Conservation (phyloP, 495 filamentous ascomycete genomes). For the Penicillium diatomitis region DNA sequence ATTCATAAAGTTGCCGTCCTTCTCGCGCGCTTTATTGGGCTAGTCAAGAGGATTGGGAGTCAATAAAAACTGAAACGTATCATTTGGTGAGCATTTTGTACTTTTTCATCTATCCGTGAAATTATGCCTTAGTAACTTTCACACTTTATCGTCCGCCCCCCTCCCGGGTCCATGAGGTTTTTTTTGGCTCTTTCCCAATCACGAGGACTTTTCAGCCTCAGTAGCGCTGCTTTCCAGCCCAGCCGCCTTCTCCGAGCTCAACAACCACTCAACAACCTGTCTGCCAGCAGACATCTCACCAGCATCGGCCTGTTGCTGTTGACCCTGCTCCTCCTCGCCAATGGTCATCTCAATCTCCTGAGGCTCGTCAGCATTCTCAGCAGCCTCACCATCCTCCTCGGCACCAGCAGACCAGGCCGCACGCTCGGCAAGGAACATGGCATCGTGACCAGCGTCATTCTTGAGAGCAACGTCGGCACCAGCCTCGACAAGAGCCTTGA, state of each 20-base stretch:
- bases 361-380: slow-evolving; percentile 10
- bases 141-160: too few species aligned
- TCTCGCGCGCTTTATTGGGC: too few species aligned
- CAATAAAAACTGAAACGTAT: too few species aligned
- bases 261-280: slow-evolving; percentile 41
- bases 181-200: neutral
- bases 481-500: slow-evolving; percentile 62
- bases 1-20: neutral
- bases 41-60: too few species aligned
- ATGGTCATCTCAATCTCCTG: slow-evolving; percentile 24
- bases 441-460: slow-evolving; percentile 78
- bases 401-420: slow-evolving; percentile 33
- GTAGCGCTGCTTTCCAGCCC: slow-evolving; percentile 27
- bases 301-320: slow-evolving; percentile 8
- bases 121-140: too few species aligned
- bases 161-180: too few species aligned
- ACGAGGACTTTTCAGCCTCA: slow-evolving; percentile 16
- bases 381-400: slow-evolving; percentile 15
- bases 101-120: too few species aligned
- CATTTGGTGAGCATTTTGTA: too few species aligned
- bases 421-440: slow-evolving; percentile 75
- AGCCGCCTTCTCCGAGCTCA: slow-evolving; percentile 31
- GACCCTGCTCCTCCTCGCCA: slow-evolving; percentile 16
- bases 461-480: slow-evolving; percentile 64
- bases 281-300: slow-evolving; percentile 29